Base-by-base conservation (phyloP, 257 asterid genomes). In the Nemophila menziesii region DNA sequence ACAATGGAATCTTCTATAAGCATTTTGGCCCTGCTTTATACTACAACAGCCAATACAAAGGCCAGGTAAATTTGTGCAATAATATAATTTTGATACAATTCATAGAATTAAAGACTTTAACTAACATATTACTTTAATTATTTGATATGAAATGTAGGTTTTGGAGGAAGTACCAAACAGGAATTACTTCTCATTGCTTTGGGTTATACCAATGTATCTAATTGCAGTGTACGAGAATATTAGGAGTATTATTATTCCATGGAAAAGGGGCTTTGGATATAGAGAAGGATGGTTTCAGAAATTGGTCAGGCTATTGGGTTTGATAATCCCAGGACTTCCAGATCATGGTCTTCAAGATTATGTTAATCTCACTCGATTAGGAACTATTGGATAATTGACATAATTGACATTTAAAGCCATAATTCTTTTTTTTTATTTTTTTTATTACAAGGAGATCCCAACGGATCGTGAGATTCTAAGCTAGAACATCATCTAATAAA, bases 1-100 rank as follows among this genome's bases (percentile, higher is more conserved):
- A 79, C 22, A 51, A 54, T 4, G 48, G 71, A 8, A 38, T 73
- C 55, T 22, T 79, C 57, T 82, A 54, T 68, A 79, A 71, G 60
- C 94, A 82, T 57, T 82, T 82, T 42, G 92, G 89, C 19, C 55
- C 70, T 0, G 73, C 87, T 45, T 60, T 79, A 1, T 82, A 74
- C 62, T 69, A 70, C 73, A 63, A 71, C 53, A 62, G 80, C 67
- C 39, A 34, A 71, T 82, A 79, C 67, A 43, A 38, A 16, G 94
- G 85, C 43, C 46, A 60, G 78, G 94, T 78, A 16, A 14, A 4
- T 33, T 22, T 11, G 19, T 19, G 7, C 26, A 4, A n/a, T n/a
- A n/a, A n/a, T n/a, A n/a, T n/a, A n/a, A n/a, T n/a, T n/a, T n/a
- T n/a, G n/a, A n/a, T n/a, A n/a, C n/a, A n/a, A n/a, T n/a, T n/a